Evolutionary conservation across 306 rosid species (phyloP).

Genomic region (Ammopiptanthus mongolicus): DNA sequence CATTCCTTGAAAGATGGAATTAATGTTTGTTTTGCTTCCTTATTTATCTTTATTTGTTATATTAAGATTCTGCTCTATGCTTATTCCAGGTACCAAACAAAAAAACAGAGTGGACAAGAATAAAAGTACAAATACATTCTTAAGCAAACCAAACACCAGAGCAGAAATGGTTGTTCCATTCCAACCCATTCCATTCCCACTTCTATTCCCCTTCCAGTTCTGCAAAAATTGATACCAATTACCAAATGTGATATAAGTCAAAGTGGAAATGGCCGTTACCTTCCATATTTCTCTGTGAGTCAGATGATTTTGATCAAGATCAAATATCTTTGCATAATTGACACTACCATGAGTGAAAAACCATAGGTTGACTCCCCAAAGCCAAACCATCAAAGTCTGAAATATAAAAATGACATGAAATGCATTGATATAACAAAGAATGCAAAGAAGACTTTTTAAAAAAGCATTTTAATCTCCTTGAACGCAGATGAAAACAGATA

Average conservation of each 20-base stretch:
- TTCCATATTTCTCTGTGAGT: constrained; percentile 92
- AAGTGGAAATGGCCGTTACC: constrained; percentile 43
- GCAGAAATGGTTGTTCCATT: not conserved
- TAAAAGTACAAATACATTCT: not conserved
- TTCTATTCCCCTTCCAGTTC: not conserved
- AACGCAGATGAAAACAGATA: constrained; percentile 16
- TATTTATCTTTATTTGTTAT: not conserved
- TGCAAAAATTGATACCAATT: not conserved
- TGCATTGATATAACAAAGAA: constrained; percentile 12
- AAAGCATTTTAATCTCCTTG: not conserved
- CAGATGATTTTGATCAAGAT: constrained; percentile 86
- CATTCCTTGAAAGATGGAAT: not conserved
- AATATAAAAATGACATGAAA: constrained; percentile 24
- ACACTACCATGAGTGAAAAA: constrained; percentile 58
- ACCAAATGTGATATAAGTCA: constrained; percentile 5
- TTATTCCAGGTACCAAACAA: not conserved
- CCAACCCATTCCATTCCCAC: not conserved
- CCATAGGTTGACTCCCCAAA: constrained; percentile 97
- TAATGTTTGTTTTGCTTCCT: constrained; percentile 1
- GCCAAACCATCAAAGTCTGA: constrained; percentile 96
- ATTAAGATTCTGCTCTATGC: not conserved
- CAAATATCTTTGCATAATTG: constrained; percentile 79
- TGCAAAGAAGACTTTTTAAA: not conserved
- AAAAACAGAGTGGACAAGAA: constrained; percentile 3
- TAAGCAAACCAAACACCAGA: constrained; percentile 5